A percentile compares a stretch with the other conserved stretches of the same genome.
Evolutionary conservation across 2,329 filamentous ascomycete genomes (phyloP).

Genomic region (Fusarium miscanthi): DNA sequence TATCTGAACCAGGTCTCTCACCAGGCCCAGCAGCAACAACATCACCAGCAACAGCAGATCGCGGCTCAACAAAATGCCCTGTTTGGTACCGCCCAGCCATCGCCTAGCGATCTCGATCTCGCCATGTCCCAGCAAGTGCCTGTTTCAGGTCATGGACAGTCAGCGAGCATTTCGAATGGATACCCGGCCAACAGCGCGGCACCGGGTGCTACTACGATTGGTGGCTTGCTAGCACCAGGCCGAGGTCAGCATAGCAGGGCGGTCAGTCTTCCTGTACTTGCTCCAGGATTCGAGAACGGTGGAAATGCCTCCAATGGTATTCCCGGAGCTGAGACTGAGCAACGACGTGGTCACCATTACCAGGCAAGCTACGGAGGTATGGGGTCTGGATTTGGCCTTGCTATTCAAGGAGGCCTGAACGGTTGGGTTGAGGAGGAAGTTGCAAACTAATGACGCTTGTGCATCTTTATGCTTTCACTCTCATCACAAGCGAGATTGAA

Average conservation of each 20-base stretch:
- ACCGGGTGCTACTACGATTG: constrained; percentile 75
- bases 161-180: constrained; percentile 73
- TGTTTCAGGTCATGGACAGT: constrained; percentile 72
- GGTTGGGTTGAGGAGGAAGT: constrained; percentile 77
- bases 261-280: constrained; percentile 84
- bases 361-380: constrained; percentile 72
- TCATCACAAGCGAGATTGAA: constrained; percentile 38
- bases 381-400: constrained; percentile 69
- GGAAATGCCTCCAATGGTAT: constrained; percentile 63
- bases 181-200: constrained; percentile 64
- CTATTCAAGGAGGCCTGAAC: constrained; percentile 72
- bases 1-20: constrained; percentile 87
- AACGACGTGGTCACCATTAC: constrained; percentile 72
- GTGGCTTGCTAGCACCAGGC: constrained; percentile 79
- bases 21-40: constrained; percentile 78
- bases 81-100: constrained; percentile 77
- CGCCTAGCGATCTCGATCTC: constrained; percentile 66
- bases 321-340: constrained; percentile 60
- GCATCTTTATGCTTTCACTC: constrained; percentile 42
- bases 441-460: constrained; percentile 59
- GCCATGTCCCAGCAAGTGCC: constrained; percentile 71
- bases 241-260: constrained; percentile 79
- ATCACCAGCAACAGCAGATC: constrained; percentile 77
- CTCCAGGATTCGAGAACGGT: constrained; percentile 71
- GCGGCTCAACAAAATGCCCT: constrained; percentile 82